Evolutionary conservation across 495 filamentous ascomycete genomes (phyloP), one percentile per base, ranked within the genome.

Genomic region (Xylaria castorea): DNA sequence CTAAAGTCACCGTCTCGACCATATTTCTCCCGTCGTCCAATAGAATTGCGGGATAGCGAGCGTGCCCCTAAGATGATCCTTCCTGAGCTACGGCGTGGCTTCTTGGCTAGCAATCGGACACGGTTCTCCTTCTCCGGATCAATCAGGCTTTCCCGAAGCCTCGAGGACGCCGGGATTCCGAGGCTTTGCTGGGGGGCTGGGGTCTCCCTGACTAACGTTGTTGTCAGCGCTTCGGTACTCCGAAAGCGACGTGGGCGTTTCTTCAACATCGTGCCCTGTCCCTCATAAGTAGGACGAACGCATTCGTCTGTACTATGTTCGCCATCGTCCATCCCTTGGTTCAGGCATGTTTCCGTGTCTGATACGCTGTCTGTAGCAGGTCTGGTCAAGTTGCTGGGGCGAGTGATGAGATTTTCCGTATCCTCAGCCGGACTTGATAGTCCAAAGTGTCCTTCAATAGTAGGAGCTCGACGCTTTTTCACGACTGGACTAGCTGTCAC

Each of bases 401-500:
- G 22, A 73, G 71, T 66, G 70, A 71, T 20, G 66, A 48, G 16
- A 50, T n/a, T 25, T 22, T 64, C 70, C 32, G n/a, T 58, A 55
- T 44, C 72, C 30, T 34, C 36, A 38, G 71, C 66, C 40, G 61
- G 62, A 64, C 50, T 75, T 5, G 73, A 72, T 68, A 66, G 42
- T 78, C 73, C 65, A 57, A 44, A 18, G 30, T 64, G 58, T 44
- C 53, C 63, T 75, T 55, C 60, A 11, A 51, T 66, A 25, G 76
- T 32, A 32, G 48, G 58, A 8, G 42, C 65, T 27, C 61, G 62
- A 30, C 68, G 73, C 69, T 69, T 75, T 3, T 69, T 55, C 25
- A 34, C 55, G 22, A 70, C 73, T 46, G 82, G 82, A 62, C 80
- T 84, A 22, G 73, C 77, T 14, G 74, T 82, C 22, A 87, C 82